A percentile compares a stretch with the other conserved stretches of the same genome.
These are phyloP conservation scores for Lagenaria siceraria DNA, from an alignment of 306 rosid species.

Conservation along the genomic window DNA sequence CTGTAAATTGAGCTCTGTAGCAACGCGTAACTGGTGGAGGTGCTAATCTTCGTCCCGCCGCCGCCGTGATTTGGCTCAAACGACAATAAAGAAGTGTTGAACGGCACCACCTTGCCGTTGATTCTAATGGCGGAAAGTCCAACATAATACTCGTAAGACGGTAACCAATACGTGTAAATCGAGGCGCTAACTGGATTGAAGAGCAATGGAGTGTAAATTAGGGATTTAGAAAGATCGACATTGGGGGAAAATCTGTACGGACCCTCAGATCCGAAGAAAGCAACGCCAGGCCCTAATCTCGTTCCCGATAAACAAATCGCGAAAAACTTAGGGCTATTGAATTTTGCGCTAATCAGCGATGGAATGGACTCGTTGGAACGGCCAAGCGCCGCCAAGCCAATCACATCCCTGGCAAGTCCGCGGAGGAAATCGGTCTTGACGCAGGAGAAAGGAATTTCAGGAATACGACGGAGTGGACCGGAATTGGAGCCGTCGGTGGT, in stretches of 20 bases:
- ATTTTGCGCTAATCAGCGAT: constrained; percentile 12
- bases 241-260: constrained; percentile 20
- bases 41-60: constrained; percentile 74
- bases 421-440: constrained; percentile 14
- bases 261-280: constrained; percentile 19
- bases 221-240: constrained; percentile 28
- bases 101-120: constrained; percentile 6
- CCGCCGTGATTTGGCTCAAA: constrained; percentile 22
- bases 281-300: constrained; percentile 9
- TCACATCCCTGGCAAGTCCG: constrained; percentile 15
- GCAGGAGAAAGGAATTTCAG: constrained; percentile 22
- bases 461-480: constrained; percentile 8
- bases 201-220: constrained; percentile 26
- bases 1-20: constrained; percentile 40
- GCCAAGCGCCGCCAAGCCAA: constrained; percentile 26
- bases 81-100: constrained; percentile 32
- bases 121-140: constrained; percentile 24
- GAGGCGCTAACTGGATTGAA: constrained; percentile 21
- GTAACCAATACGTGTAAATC: constrained; percentile 17
- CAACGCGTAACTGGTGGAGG: constrained; percentile 47
- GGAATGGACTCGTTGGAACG: constrained; percentile 31
- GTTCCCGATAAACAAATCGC: constrained; percentile 30
- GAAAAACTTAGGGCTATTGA: constrained; percentile 15
- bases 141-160: constrained; percentile 34
- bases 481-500: constrained; percentile 9